phyloP scores from a whole-genome alignment of 2,329 filamentous ascomycete species.

The Curvularia sp. region DNA sequence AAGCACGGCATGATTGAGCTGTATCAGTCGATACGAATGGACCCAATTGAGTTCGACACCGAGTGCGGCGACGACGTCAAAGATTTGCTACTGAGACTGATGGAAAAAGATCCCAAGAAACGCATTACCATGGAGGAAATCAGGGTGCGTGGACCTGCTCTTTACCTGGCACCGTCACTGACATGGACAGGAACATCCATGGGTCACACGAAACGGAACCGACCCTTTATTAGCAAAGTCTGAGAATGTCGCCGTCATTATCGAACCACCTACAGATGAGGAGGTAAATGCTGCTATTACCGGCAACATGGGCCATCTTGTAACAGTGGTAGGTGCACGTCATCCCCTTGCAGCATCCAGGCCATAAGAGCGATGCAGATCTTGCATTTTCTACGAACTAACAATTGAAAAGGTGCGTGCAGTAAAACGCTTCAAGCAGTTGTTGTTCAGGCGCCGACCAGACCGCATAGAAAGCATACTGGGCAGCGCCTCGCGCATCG shows the following conservation, averaged over 20 bases:
- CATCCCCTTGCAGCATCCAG: not conserved
- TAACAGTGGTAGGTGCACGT: constrained; percentile 71
- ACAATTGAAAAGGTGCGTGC: constrained; percentile 74
- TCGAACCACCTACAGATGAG: constrained; percentile 85
- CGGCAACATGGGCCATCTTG: constrained; percentile 81
- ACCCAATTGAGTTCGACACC: constrained; percentile 67
- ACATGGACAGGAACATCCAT: constrained; percentile 77
- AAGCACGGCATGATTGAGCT: constrained; percentile 80
- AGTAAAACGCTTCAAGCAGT: constrained; percentile 83
- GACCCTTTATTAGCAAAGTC: constrained; percentile 81
- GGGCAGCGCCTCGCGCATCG: constrained; percentile 64
- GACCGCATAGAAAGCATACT: constrained; percentile 65
- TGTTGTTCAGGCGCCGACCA: constrained; percentile 66
- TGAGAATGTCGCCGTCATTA: constrained; percentile 82
- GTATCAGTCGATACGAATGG: constrained; percentile 83
- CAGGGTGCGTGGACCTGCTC: constrained; percentile 64
- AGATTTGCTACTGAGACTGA: constrained; percentile 73
- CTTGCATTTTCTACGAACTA: constrained; percentile 3
- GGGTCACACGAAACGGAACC: constrained; percentile 82
- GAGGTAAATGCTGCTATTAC: constrained; percentile 93
- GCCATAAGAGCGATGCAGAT: not conserved
- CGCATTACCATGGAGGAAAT: constrained; percentile 84
- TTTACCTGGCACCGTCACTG: constrained; percentile 10
- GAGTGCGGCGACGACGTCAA: constrained; percentile 72
- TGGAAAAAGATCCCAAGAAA: constrained; percentile 85